Percentiles rank a stretch among this genome's conserved stretches.
Evolutionary conservation across 1,284 basidiomycete genomes (phyloP).

Genomic region (Stereum hirsutum): DNA sequence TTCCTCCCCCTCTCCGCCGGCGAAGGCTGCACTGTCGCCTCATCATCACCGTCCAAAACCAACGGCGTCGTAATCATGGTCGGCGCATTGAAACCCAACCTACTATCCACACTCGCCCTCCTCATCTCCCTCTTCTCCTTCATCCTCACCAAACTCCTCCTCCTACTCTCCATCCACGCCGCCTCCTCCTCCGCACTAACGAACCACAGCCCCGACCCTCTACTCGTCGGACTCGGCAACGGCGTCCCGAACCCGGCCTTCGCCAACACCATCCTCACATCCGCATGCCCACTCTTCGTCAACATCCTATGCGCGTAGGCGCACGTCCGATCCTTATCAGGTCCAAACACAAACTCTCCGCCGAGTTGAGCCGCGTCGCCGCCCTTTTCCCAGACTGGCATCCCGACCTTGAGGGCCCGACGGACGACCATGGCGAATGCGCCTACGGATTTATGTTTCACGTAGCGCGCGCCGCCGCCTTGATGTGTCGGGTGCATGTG

Average conservation of each 20-base stretch:
- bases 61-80: no score
- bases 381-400: constrained; percentile 75
- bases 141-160: constrained; percentile 2
- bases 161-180: constrained; percentile 1
- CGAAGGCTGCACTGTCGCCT: no score
- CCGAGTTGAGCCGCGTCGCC: constrained; percentile 76
- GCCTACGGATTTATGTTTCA: constrained; percentile 50
- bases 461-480: constrained; percentile 40
- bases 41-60: no score
- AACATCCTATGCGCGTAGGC: constrained; percentile 69
- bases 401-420: constrained; percentile 56
- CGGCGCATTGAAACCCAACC: no score
- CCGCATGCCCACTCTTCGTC: constrained; percentile 57
- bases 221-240: background rate
- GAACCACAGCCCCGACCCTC: background rate
- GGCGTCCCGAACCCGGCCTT: constrained; percentile 38
- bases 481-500: constrained; percentile 34
- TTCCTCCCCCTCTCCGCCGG: no score
- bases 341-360: constrained; percentile 84
- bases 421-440: constrained; percentile 64
- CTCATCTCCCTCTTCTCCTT: background rate
- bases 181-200: background rate
- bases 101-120: no score
- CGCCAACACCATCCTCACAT: constrained; percentile 55
- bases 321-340: constrained; percentile 45